Conservation (phyloP, 495 filamentous ascomycete species). For the Penicillium goetzii region DNA sequence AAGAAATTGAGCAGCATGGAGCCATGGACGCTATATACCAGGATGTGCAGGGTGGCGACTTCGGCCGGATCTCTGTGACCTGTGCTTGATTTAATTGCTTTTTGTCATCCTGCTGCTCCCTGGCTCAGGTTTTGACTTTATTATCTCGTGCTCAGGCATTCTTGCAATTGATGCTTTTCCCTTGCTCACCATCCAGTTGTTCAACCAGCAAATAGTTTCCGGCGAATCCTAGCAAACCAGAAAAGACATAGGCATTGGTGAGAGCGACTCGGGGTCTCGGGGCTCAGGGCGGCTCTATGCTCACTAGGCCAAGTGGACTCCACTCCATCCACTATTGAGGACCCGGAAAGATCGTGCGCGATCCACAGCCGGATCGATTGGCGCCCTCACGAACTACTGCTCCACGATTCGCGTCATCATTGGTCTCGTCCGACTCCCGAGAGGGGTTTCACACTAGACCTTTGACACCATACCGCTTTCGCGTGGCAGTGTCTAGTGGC, state of each 20-base stretch:
- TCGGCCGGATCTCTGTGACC: background rate
- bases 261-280: background rate
- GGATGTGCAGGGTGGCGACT: background rate
- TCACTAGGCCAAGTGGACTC: conserved; percentile 13
- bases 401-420: conserved; percentile 26
- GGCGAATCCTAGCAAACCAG: background rate
- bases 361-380: conserved; percentile 34
- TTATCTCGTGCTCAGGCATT: background rate
- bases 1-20: background rate
- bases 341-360: conserved; percentile 35
- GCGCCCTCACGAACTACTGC: conserved; percentile 34
- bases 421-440: conserved; percentile 26
- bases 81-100: background rate
- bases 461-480: conserved; percentile 22
- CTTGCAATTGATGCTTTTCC: background rate
- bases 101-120: background rate
- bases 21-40: background rate
- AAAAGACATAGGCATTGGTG: background rate
- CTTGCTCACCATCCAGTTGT: background rate
- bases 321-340: conserved; percentile 36
- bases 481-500: conserved; percentile 15
- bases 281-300: conserved; percentile 13
- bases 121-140: background rate
- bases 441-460: conserved; percentile 26
- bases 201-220: background rate